Evolutionary conservation across 352 stramenopile genomes (phyloP), one percentile per base, ranked within the genome.

Genomic region (Globisporangium cylindrosporum): DNA sequence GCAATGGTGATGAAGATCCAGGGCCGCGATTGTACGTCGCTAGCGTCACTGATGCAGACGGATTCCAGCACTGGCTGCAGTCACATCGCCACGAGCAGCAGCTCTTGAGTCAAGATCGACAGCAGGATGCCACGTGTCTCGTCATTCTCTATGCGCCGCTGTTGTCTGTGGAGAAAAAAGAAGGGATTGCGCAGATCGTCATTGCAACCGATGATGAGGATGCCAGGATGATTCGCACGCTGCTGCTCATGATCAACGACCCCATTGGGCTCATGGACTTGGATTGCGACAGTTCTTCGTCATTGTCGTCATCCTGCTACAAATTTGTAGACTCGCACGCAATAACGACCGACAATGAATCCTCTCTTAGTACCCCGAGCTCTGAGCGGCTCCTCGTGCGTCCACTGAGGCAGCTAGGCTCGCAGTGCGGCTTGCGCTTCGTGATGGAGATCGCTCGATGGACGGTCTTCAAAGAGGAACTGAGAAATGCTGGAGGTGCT

Each of bases 371-470:
- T 36, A 34, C 22, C 43, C 10, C 55, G 51, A 32, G 46, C 57
- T 38, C 12, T 6, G 56, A 48, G 25, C 73, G 73, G 18, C 65
- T 76, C 49, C 14, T 71, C 1, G 10, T 70, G 2, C 62, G 69
- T 22, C 79, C 84, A 18, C 69, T 92, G 41, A 46, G 79, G 54
- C 76, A 68, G 20, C 71, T 91, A 14, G 64, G 48, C 22, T 36
- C 72, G 18, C 80, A 90, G 49, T 89, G 78, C 38, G 79, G 84
- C 10, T 82, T 80, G 59, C 76, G 74, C n/a, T 76, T 92, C 51
- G 78, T 86, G 34, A 62, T 89, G 48, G 82, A 91, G 60, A 74
- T 91, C 25, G 63, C 88, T 20, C 61, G 58, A 6, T 76, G 62
- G 64, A 57, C 78, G 6, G 49, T 43, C 18, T 53, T 71, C 18